These are phyloP conservation scores for Trichoderma sp. DNA, from an alignment of 2,329 filamentous ascomycete genomes.

Conservation along the genomic window DNA sequence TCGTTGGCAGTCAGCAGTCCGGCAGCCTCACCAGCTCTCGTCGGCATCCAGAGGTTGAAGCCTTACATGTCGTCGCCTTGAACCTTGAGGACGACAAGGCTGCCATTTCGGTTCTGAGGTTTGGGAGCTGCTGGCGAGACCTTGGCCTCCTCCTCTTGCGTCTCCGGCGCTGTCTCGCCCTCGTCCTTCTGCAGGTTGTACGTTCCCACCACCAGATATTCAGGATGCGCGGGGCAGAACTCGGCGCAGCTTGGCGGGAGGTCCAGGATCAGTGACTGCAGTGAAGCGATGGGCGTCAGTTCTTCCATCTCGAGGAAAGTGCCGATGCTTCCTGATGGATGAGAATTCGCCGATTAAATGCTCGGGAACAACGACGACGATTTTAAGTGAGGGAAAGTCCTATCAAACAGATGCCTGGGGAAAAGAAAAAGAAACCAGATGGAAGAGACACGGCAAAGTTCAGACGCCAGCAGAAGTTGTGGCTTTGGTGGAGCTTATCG, in stretches of 20 bases:
- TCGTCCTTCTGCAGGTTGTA: conserved; percentile 69
- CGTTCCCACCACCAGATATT: conserved; percentile 78
- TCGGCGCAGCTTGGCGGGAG: conserved; percentile 78
- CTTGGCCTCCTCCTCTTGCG: background rate
- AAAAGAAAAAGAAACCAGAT: background rate
- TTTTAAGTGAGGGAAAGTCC: background rate
- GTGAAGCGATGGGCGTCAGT: conserved; percentile 43
- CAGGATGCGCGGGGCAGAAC: conserved; percentile 64
- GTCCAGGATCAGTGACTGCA: conserved; percentile 58
- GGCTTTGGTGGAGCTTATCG: conserved; percentile 25
- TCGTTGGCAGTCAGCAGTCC: conserved; percentile 3
- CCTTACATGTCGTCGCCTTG: conserved; percentile 59
- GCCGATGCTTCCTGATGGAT: background rate
- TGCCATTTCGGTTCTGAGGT: conserved; percentile 70
- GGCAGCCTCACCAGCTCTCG: background rate
- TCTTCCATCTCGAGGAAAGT: conserved; percentile 31
- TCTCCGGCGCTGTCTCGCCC: conserved; percentile 24
- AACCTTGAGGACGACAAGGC: conserved; percentile 67
- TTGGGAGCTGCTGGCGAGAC: conserved; percentile 33
- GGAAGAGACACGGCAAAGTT: background rate
- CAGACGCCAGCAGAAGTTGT: background rate
- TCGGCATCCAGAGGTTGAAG: background rate
- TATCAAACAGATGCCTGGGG: background rate
- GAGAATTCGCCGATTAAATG: background rate
- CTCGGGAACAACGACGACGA: too few species aligned